These are phyloP conservation scores for Russula lepida DNA, from an alignment of 768 basidiomycete genomes.

Conservation along the genomic window DNA sequence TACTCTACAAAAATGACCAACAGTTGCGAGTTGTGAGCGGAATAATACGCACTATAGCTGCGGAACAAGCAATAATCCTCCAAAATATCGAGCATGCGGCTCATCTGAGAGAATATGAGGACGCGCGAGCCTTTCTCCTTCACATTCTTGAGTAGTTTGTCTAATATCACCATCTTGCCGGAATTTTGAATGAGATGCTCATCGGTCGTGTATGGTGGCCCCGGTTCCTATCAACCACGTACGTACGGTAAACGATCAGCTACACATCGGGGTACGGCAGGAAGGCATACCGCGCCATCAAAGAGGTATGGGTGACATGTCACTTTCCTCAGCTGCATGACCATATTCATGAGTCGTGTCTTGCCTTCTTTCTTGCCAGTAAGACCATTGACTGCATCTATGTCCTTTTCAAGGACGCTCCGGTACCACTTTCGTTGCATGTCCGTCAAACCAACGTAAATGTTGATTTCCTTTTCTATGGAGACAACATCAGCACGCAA, in stretches of 20 bases:
- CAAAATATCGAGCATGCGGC: constrained; percentile 93
- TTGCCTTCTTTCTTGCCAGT: constrained; percentile 99
- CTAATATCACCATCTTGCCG: constrained; percentile 96
- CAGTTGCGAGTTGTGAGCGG: background rate
- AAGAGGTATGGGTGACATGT: constrained; percentile 90
- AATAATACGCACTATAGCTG: constrained; percentile 56
- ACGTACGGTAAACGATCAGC: background rate
- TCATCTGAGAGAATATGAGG: constrained; percentile 99
- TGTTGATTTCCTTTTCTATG: constrained; percentile 95
- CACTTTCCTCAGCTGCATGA: constrained; percentile 94
- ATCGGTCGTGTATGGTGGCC: constrained; percentile 96
- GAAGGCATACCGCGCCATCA: constrained; percentile 66
- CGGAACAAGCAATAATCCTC: constrained; percentile 97
- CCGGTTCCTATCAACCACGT: constrained; percentile 72
- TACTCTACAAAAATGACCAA: constrained; percentile 50
- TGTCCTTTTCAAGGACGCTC: constrained; percentile 92
- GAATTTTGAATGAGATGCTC: constrained; percentile 91
- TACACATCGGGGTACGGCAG: background rate
- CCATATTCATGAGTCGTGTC: constrained; percentile 95
- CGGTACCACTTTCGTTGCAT: constrained; percentile 99
- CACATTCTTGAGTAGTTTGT: constrained; percentile 83
- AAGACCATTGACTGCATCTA: constrained; percentile 94
- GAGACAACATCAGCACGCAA: constrained; percentile 5
- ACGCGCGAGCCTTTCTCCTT: constrained; percentile 90
- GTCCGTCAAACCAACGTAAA: constrained; percentile 92